Evolutionary conservation across 257 asterid genomes (phyloP).

Genomic region (Jasminum sambac): DNA sequence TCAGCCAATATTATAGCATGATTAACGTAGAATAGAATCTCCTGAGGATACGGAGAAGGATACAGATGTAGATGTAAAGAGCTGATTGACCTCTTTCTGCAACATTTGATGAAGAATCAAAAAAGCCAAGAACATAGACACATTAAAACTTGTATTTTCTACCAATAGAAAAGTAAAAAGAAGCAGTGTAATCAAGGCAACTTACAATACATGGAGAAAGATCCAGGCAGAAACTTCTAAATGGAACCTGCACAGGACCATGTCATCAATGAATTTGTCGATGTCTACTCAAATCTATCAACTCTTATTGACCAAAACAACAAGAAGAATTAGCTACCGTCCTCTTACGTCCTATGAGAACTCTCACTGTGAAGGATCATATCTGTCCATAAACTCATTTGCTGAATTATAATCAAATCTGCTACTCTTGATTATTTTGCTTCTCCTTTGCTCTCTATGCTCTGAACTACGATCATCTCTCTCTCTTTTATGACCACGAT

Average conservation of each 20-base stretch:
- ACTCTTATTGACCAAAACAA: neutral
- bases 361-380: slow-evolving; percentile 48
- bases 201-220: slow-evolving; percentile 45
- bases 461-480: slow-evolving; percentile 38
- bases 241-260: slow-evolving; percentile 15
- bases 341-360: slow-evolving; percentile 34
- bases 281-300: slow-evolving; percentile 17
- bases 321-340: slow-evolving; percentile 1
- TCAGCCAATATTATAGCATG: neutral
- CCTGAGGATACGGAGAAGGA: slow-evolving; percentile 85
- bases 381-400: slow-evolving; percentile 64
- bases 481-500: slow-evolving; percentile 46
- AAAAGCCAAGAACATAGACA: slow-evolving; percentile 29
- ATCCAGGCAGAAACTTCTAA: slow-evolving; percentile 18
- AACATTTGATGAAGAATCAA: slow-evolving; percentile 32
- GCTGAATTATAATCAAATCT: slow-evolving; percentile 32
- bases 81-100: slow-evolving; percentile 62
- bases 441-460: slow-evolving; percentile 33
- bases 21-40: neutral
- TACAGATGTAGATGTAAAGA: slow-evolving; percentile 58
- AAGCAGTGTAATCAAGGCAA: slow-evolving; percentile 21
- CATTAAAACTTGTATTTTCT: slow-evolving; percentile 25
- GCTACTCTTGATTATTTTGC: slow-evolving; percentile 31
- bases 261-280: slow-evolving; percentile 14
- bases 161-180: slow-evolving; percentile 19